A percentile compares a stretch with the other conserved stretches of the same genome.
phyloP scores from a whole-genome alignment of 1,284 basidiomycete species.

The Hemileia vastatrix region DNA sequence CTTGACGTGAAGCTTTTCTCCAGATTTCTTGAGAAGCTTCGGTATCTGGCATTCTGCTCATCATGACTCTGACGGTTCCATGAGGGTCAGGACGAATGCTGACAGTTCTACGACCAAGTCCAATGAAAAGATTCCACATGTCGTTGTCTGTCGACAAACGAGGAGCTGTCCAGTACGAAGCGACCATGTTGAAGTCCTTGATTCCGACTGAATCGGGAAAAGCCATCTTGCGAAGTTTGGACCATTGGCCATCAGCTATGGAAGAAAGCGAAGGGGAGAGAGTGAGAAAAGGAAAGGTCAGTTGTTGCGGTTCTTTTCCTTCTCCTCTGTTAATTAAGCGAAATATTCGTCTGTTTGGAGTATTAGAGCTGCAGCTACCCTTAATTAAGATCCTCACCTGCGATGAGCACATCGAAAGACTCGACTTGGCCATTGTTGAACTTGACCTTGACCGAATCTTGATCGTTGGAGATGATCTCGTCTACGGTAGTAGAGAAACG shows the following conservation, averaged over 20 bases:
- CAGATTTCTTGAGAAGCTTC: slow-evolving; percentile 17
- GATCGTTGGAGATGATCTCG: slow-evolving; percentile 21
- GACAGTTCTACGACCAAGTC: slow-evolving; percentile 10
- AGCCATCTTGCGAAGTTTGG: slow-evolving; percentile 24
- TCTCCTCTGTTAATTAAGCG: no score
- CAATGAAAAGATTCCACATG: slow-evolving; percentile 25
- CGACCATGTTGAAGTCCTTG: slow-evolving; percentile 18
- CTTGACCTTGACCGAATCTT: slow-evolving; percentile 23
- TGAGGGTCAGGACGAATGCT: slow-evolving; percentile 28
- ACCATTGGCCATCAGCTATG: slow-evolving; percentile 30
- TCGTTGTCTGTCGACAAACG: slow-evolving; percentile 20
- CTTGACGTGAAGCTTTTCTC: slow-evolving; percentile 14
- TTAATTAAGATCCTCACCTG: slow-evolving; percentile 23
- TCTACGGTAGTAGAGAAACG: slow-evolving; percentile 24
- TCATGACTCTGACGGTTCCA: slow-evolving; percentile 24
- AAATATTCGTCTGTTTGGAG: no score
- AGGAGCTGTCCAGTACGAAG: slow-evolving; percentile 26
- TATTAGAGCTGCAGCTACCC: slow-evolving; percentile 12
- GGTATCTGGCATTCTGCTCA: slow-evolving; percentile 18
- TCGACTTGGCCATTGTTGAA: slow-evolving; percentile 24
- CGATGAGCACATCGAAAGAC: background rate
- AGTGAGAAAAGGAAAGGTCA: no score
- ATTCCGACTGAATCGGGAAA: slow-evolving; percentile 21
- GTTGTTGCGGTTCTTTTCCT: no score
- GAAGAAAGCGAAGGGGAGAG: no score